Evolutionary conservation across 1,139 yeast species (phyloP).

Genomic region (Petasospora fabianii): DNA sequence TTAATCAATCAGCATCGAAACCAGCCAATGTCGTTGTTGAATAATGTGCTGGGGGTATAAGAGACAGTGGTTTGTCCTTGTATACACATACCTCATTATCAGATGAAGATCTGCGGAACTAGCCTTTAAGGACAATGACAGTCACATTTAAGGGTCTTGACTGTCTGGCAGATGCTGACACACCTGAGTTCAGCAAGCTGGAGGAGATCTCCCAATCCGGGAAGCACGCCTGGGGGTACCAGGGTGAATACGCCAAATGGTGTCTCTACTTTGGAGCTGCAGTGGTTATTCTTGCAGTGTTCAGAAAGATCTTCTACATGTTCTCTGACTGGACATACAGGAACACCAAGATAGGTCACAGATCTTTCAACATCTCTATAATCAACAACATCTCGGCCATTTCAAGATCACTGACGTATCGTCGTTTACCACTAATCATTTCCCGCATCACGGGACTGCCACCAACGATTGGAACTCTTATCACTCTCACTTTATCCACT

Average conservation of each 20-base stretch:
- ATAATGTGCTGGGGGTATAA: too few species aligned
- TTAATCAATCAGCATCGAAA: too few species aligned
- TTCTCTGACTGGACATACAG: constrained; percentile 35
- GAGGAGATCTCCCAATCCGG: constrained; percentile 22
- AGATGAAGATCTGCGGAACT: too few species aligned
- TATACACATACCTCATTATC: too few species aligned
- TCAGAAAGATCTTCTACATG: constrained; percentile 39
- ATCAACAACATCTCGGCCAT: constrained; percentile 33
- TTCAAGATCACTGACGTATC: constrained; percentile 46
- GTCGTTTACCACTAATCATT: constrained; percentile 38
- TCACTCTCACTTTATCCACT: constrained; percentile 39
- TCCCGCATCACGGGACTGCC: constrained; percentile 47
- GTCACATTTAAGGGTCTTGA: constrained; percentile 38
- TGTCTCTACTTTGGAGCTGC: constrained; percentile 29
- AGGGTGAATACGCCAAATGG: constrained; percentile 11
- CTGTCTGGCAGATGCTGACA: constrained; percentile 40
- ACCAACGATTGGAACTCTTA: constrained; percentile 43
- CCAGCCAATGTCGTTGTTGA: too few species aligned
- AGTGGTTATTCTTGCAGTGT: constrained; percentile 36
- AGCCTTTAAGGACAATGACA: too few species aligned
- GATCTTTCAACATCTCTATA: constrained; percentile 8
- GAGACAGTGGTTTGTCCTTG: too few species aligned
- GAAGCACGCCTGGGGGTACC: constrained; percentile 12
- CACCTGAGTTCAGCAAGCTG: constrained; percentile 31
- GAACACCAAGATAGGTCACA: constrained; percentile 16